Percentiles rank a stretch among this genome's conserved stretches.
Evolutionary conservation across 208 protist genomes (phyloP).

Genomic region (Trypanosoma melophagium): DNA sequence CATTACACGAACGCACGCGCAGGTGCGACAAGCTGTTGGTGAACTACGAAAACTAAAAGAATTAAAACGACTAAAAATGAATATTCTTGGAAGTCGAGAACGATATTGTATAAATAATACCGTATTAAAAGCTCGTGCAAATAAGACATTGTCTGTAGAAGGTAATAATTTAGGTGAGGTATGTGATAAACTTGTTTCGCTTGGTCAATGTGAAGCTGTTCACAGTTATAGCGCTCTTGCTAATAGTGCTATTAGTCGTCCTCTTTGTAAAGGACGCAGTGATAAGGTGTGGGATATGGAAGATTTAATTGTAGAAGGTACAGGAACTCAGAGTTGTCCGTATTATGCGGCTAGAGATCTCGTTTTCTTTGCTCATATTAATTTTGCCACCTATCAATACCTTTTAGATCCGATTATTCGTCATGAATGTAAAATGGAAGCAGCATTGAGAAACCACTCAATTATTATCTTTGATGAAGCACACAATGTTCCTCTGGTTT

Average conservation of each 20-base stretch:
- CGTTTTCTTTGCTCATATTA: slow-evolving; percentile 85
- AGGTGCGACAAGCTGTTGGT: slow-evolving; percentile 93
- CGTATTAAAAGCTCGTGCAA: slow-evolving; percentile 43
- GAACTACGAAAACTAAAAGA: slow-evolving; percentile 91
- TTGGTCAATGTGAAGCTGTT: slow-evolving; percentile 64
- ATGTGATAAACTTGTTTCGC: slow-evolving; percentile 77
- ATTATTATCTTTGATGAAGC: slow-evolving; percentile 97
- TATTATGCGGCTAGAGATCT: slow-evolving; percentile 92
- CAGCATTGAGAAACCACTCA: slow-evolving; percentile 59
- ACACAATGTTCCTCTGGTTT: slow-evolving; percentile 91
- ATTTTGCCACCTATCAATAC: slow-evolving; percentile 98
- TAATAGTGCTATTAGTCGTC: slow-evolving; percentile 44
- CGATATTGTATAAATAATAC: slow-evolving; percentile 93
- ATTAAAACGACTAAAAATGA: slow-evolving; percentile 64
- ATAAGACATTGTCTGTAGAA: slow-evolving; percentile 54
- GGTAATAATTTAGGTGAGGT: slow-evolving; percentile 84
- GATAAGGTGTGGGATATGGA: slow-evolving; percentile 89
- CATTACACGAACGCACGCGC: slow-evolving; percentile 95
- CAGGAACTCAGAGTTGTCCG: slow-evolving; percentile 79
- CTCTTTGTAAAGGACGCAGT: slow-evolving; percentile 25
- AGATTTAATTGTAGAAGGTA: slow-evolving; percentile 85
- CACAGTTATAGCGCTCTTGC: slow-evolving; percentile 58
- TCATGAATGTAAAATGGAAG: slow-evolving; percentile 77
- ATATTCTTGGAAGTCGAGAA: slow-evolving; percentile 93
- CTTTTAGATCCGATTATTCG: slow-evolving; percentile 94